Conservation (phyloP, 192 early-diverging fungal species). For the Umbelopsis ramanniana region DNA sequence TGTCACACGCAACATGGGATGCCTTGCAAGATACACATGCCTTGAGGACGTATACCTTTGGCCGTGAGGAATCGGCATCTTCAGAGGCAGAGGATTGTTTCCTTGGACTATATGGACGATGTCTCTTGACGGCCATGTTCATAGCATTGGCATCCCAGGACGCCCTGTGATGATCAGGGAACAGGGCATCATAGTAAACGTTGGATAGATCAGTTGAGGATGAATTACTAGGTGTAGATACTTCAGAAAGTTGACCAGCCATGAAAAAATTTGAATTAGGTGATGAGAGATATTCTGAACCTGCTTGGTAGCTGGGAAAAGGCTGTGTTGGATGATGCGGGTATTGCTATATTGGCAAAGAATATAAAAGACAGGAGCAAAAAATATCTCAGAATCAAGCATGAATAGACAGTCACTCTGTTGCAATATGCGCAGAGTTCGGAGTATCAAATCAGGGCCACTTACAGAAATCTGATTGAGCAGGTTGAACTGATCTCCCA, state of each 20-base stretch:
- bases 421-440: slow-evolving; percentile 7
- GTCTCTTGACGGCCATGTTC: not conserved
- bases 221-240: slow-evolving; percentile 13
- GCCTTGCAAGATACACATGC: slow-evolving; percentile 47
- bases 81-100: slow-evolving; percentile 12
- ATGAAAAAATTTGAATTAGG: slow-evolving; percentile 19
- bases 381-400: slow-evolving; percentile 11
- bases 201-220: slow-evolving; percentile 1
- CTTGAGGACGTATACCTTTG: slow-evolving; percentile 33
- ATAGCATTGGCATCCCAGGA: slow-evolving; percentile 18
- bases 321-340: slow-evolving; percentile 10
- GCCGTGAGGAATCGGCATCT: slow-evolving; percentile 17
- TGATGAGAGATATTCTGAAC: slow-evolving; percentile 22
- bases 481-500: slow-evolving; percentile 17
- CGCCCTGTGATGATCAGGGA: slow-evolving; percentile 17
- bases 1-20: slow-evolving; percentile 50
- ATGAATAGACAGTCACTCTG: slow-evolving; percentile 21
- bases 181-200: slow-evolving; percentile 19
- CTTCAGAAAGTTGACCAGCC: slow-evolving; percentile 13
- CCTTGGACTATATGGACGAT: slow-evolving; percentile 16
- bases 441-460: slow-evolving; percentile 14
- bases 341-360: slow-evolving; percentile 9
- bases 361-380: slow-evolving; percentile 12
- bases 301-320: slow-evolving; percentile 24
- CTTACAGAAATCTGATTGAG: slow-evolving; percentile 23